A percentile compares a stretch with the other conserved stretches of the same genome.
Evolutionary conservation across 129 eudicot genomes (phyloP).

Genomic region (Rutidosis leptorrhynchoides): DNA sequence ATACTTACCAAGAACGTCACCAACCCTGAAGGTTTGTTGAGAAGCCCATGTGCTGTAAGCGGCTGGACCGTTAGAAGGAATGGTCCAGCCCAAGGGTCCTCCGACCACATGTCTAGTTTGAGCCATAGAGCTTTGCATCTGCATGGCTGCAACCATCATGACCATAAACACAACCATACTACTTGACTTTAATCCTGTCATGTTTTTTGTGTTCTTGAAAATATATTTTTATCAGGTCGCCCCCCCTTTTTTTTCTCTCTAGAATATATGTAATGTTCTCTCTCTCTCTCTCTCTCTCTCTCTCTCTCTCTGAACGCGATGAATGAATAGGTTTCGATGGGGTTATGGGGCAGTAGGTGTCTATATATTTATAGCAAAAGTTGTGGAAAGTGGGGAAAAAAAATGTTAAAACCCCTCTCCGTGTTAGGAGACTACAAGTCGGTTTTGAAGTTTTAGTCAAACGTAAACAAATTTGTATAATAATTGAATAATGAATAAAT

Average conservation of each 20-base stretch:
- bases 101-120: slow-evolving; percentile 66
- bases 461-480: not conserved
- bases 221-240: slow-evolving; percentile 41
- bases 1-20: slow-evolving; percentile 48
- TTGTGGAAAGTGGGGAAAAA: not conserved
- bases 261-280: not conserved
- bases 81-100: slow-evolving; percentile 47
- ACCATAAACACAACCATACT: slow-evolving; percentile 25
- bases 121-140: slow-evolving; percentile 40
- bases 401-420: not conserved
- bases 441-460: not conserved
- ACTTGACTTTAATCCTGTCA: slow-evolving; percentile 30
- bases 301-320: not conserved
- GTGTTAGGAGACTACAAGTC: slow-evolving; percentile 21
- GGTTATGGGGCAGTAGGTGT: slow-evolving; percentile 14
- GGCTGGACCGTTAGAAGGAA: slow-evolving; percentile 35
- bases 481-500: not conserved
- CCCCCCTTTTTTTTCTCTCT: slow-evolving; percentile 27
- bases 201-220: slow-evolving; percentile 30
- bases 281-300: not conserved
- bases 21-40: slow-evolving; percentile 39
- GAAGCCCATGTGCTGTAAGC: slow-evolving; percentile 53
- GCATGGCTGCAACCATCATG: slow-evolving; percentile 34
- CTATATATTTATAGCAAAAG: slow-evolving; percentile 28
- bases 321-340: not conserved